These are phyloP conservation scores for Obelidium mucronatum DNA, from an alignment of 192 early-diverging fungal genomes.

Conservation along the genomic window DNA sequence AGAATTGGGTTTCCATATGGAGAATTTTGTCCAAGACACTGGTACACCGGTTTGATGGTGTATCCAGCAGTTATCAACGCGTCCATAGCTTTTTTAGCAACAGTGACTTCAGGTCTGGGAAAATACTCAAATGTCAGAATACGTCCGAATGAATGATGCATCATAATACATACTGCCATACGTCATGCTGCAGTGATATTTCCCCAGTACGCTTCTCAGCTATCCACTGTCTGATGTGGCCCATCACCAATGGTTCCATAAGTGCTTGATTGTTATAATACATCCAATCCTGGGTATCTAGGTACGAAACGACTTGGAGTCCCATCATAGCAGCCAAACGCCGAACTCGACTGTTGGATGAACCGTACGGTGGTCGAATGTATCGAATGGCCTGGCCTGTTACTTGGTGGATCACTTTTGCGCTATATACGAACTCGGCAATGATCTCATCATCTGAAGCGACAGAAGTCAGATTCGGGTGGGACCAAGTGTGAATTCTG, in stretches of 20 bases:
- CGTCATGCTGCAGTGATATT: conserved; percentile 5
- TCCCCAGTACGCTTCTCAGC: neutral
- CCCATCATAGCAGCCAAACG: neutral
- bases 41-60: neutral
- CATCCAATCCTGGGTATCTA: conserved; percentile 20
- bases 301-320: neutral
- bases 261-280: neutral
- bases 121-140: too few species aligned
- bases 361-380: too few species aligned
- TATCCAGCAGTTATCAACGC: neutral
- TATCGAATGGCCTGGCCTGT: conserved; percentile 27
- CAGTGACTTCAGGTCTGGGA: conserved; percentile 1
- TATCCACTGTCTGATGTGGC: neutral
- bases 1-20: conserved; percentile 5
- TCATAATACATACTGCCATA: neutral
- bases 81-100: neutral
- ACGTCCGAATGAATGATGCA: too few species aligned
- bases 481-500: conserved; percentile 61
- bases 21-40: neutral
- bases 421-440: conserved; percentile 74
- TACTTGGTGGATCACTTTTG: conserved; percentile 39
- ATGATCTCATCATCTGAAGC: too few species aligned
- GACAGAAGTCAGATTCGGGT: conserved; percentile 60
- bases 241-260: neutral
- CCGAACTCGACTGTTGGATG: neutral